These are phyloP conservation scores for Haplosporangium gracile DNA, from an alignment of 192 early-diverging fungal genomes.

Conservation along the genomic window DNA sequence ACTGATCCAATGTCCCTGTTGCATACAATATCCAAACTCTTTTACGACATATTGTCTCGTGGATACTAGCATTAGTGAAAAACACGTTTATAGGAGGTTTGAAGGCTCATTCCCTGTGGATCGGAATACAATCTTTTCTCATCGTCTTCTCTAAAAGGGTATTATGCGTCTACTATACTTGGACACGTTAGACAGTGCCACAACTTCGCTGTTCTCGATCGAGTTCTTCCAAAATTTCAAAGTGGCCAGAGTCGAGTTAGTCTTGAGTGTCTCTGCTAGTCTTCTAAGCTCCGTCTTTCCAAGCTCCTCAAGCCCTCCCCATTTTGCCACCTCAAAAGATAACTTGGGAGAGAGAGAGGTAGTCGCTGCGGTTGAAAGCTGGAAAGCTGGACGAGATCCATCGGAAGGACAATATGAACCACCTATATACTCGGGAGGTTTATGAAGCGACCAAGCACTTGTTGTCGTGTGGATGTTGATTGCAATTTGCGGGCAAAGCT, in stretches of 20 bases:
- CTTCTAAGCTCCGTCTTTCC: background rate
- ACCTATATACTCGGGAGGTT: background rate
- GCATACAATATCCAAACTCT: too few species aligned
- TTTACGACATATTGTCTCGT: too few species aligned
- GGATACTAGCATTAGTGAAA: too few species aligned
- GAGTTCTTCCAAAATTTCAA: too few species aligned
- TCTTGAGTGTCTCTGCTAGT: background rate
- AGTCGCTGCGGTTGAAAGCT: background rate
- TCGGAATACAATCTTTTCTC: too few species aligned
- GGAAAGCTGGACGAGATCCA: background rate
- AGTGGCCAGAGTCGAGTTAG: background rate
- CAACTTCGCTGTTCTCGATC: too few species aligned
- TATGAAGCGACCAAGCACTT: background rate
- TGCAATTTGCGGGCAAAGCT: background rate
- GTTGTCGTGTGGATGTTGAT: background rate
- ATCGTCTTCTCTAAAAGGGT: too few species aligned
- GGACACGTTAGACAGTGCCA: too few species aligned
- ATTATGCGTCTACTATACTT: too few species aligned
- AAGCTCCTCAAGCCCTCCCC: background rate
- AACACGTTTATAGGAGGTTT: too few species aligned
- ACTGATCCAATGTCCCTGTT: too few species aligned
- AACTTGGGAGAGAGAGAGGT: background rate
- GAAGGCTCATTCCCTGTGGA: too few species aligned
- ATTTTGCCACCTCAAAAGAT: background rate
- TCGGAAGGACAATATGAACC: background rate